These are phyloP conservation scores for Backusella sp. DNA, from an alignment of 192 early-diverging fungal genomes.

Conservation along the genomic window DNA sequence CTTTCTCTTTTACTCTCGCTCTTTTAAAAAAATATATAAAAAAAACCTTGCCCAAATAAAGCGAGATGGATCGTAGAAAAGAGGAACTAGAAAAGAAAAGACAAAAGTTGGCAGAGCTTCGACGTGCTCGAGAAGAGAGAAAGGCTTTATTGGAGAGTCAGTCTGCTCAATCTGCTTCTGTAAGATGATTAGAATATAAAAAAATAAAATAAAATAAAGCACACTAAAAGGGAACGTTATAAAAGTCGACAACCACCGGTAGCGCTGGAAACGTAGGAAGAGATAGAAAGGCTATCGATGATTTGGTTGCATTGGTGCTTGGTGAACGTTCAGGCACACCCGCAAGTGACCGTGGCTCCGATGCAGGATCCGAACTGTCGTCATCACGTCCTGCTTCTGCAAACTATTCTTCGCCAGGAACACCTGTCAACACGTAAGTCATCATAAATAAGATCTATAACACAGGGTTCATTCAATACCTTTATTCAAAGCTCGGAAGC, in stretches of 20 bases:
- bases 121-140: conserved; percentile 79
- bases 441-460: too few relatives aligned
- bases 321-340: conserved; percentile 59
- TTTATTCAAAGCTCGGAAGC: background rate
- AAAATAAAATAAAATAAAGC: background rate
- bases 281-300: conserved; percentile 75
- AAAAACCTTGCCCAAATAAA: background rate
- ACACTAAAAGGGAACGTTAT: background rate
- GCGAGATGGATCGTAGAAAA: conserved; percentile 63
- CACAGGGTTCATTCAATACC: background rate
- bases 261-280: conserved; percentile 17
- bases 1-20: background rate
- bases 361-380: conserved; percentile 38
- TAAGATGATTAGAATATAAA: conserved; percentile 8
- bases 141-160: conserved; percentile 44
- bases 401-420: conserved; percentile 28
- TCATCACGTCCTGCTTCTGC: conserved; percentile 44
- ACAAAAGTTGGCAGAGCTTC: conserved; percentile 87
- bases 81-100: conserved; percentile 91
- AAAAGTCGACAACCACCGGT: background rate
- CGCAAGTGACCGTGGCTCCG: conserved; percentile 46
- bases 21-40: background rate
- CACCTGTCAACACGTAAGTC: conserved; percentile 30
- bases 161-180: conserved; percentile 25
- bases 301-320: conserved; percentile 81